phyloP scores from a whole-genome alignment of 495 filamentous ascomycete genomes.

The Penicillium cinerascens region DNA sequence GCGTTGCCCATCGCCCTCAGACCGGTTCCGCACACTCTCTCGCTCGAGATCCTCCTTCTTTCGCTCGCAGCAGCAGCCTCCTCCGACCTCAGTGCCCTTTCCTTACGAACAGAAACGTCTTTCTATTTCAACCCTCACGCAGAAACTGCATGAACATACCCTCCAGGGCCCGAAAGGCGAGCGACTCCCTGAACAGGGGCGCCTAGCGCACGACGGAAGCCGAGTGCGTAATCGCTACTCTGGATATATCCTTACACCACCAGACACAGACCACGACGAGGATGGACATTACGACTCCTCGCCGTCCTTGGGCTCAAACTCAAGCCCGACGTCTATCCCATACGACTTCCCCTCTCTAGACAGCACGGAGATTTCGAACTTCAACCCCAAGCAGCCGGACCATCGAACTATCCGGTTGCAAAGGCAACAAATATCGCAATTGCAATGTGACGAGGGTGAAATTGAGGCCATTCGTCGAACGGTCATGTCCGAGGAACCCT shows the following conservation, averaged over 20 bases:
- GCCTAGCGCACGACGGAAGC: constrained; percentile 3
- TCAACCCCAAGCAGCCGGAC: constrained; percentile 2
- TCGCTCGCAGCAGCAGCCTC: constrained; percentile 32
- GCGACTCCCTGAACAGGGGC: constrained; percentile 2
- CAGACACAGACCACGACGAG: constrained; percentile 44
- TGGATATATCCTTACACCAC: constrained; percentile 40
- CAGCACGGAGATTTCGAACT: constrained; percentile 1
- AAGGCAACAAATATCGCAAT: constrained; percentile 41
- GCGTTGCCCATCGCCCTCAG: constrained; percentile 44
- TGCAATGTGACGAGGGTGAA: constrained; percentile 38
- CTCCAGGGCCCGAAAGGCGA: constrained; percentile 24
- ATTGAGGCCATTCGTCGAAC: constrained; percentile 38
- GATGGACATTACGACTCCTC: constrained; percentile 31
- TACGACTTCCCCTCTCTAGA: constrained; percentile 20
- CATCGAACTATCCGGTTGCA: constrained; percentile 32
- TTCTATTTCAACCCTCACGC: constrained; percentile 42
- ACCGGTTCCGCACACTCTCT: constrained; percentile 32
- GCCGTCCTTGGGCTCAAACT: constrained; percentile 29
- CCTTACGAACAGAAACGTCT: constrained; percentile 41
- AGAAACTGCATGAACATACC: constrained; percentile 46
- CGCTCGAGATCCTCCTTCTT: constrained; percentile 37
- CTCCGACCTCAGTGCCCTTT: constrained; percentile 45
- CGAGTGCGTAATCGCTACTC: constrained; percentile 15
- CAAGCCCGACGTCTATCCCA: constrained; percentile 37
- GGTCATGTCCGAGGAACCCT: constrained; percentile 23